Evolutionary conservation across 805 yeast species (phyloP), one percentile per base, ranked within the genome.

Genomic region (Lipomyces oligophaga): DNA sequence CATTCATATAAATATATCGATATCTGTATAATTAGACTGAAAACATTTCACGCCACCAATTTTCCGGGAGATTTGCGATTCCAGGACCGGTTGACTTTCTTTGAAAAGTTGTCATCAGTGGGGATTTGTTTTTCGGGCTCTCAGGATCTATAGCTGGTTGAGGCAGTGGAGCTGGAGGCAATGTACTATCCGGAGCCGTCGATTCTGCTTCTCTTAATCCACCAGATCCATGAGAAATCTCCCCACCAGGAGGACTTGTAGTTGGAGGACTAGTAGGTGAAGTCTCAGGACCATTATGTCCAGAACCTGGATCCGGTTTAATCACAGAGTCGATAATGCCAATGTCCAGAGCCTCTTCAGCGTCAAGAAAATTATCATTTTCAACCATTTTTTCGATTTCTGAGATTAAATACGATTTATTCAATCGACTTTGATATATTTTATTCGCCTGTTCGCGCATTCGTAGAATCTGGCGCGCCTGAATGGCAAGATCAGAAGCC

Each of bases 281-380:
- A 15, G 10, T 22, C 41, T 5, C 41, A 28, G n/a, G 32, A 22
- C 13, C 41, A 28, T 22, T 43, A 22, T 8, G n/a, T 28, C 15
- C 2, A 5, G n/a, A n/a, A 5, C 11, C 25, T 6, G 52, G 54
- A 33, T 60, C 54, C 1, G 47, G 47, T 2, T 41, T 54, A 16
- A 64, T 47, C 7, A 66, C 64, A 27, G 61, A 57, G 42, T 65
- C 69, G 8, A 64, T 65, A 22, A 66, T 38, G 1, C 69, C 69
- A 13, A 63, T 32, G 5, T 62, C 64, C 8, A 62, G 58, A 3
- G 67, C 66, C 38, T 66, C 68, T 8, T 52, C 52, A 4, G 68
- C 57, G 22, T 48, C 46, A 21, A 65, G 36, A 34, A 58, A 66
- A 10, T 49, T 53, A 39, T 57, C 60, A 24, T 56, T 49, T 36